A percentile compares a stretch with the other conserved stretches of the same genome.
phyloP scores from a whole-genome alignment of 805 yeast genomes.

The Starmera quercuum region DNA sequence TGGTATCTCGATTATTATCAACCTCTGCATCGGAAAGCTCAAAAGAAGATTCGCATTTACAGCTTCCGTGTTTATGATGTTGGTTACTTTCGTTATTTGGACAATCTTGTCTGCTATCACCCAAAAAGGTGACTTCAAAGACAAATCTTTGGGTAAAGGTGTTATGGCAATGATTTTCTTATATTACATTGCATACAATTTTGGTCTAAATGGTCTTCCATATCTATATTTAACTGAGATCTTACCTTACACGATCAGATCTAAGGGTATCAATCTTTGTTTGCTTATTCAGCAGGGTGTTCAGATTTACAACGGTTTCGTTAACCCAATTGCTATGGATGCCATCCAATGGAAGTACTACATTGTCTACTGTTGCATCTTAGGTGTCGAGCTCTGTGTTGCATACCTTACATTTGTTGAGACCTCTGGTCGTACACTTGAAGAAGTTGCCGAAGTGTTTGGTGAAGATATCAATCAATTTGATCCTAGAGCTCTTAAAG shows the following conservation, averaged over 20 bases:
- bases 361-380: conserved; percentile 26
- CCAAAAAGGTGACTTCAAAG: conserved; percentile 31
- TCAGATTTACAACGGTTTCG: conserved; percentile 26
- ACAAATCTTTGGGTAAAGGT: conserved; percentile 35
- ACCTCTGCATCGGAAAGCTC: conserved; percentile 23
- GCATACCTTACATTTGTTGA: conserved; percentile 28
- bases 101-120: conserved; percentile 40
- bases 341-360: conserved; percentile 28
- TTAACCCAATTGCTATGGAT: conserved; percentile 31
- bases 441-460: conserved; percentile 29
- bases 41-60: conserved; percentile 31
- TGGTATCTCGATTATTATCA: conserved; percentile 23
- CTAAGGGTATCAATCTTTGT: conserved; percentile 22
- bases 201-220: conserved; percentile 38
- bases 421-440: conserved; percentile 29
- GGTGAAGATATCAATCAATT: conserved; percentile 19
- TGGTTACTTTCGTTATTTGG: conserved; percentile 32
- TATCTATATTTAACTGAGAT: conserved; percentile 38
- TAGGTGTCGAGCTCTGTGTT: conserved; percentile 22
- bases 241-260: conserved; percentile 24
- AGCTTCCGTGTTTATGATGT: conserved; percentile 28
- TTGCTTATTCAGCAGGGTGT: conserved; percentile 15
- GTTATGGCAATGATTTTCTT: conserved; percentile 45
- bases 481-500: conserved; percentile 8
- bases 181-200: conserved; percentile 33